These are phyloP conservation scores for Delitschia confertaspora DNA, from an alignment of 495 filamentous ascomycete species.

Conservation along the genomic window DNA sequence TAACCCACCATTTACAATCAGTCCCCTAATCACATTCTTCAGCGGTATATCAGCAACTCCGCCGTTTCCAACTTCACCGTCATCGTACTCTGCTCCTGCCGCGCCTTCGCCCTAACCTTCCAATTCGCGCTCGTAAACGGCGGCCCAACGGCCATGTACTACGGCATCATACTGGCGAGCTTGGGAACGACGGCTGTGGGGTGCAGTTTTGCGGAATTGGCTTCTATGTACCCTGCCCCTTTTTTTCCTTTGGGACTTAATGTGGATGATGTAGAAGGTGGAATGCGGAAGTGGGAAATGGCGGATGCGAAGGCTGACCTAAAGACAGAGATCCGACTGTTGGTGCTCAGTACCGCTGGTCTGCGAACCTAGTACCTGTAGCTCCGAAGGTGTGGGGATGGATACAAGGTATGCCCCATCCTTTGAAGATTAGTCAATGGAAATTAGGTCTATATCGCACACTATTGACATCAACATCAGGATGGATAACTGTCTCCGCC, in stretches of 20 bases:
- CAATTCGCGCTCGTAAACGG: constrained; percentile 30
- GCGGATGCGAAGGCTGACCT: no score
- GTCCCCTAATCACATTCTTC: no score
- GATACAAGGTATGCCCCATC: constrained; percentile 9
- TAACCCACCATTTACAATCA: no score
- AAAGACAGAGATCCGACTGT: constrained; percentile 18
- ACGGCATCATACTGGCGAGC: constrained; percentile 26
- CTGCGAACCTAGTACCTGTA: constrained; percentile 32
- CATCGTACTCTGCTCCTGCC: constrained; percentile 26
- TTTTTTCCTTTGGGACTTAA: no score
- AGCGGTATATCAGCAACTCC: constrained; percentile 23
- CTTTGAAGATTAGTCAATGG: neutral
- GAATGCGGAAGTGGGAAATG: no score
- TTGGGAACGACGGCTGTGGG: constrained; percentile 26
- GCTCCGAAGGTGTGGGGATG: constrained; percentile 31
- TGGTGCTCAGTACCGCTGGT: constrained; percentile 23
- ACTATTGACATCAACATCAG: no score
- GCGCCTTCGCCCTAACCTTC: constrained; percentile 26
- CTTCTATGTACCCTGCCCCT: constrained; percentile 29
- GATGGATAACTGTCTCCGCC: constrained; percentile 16
- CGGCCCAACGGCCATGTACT: constrained; percentile 33
- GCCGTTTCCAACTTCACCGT: constrained; percentile 22
- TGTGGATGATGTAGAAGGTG: no score
- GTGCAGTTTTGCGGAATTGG: constrained; percentile 32
- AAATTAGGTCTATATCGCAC: neutral